Percentiles rank a stretch among this genome's conserved stretches.
Evolutionary conservation across 768 basidiomycete genomes (phyloP).

Genomic region (Lactarius sp.): DNA sequence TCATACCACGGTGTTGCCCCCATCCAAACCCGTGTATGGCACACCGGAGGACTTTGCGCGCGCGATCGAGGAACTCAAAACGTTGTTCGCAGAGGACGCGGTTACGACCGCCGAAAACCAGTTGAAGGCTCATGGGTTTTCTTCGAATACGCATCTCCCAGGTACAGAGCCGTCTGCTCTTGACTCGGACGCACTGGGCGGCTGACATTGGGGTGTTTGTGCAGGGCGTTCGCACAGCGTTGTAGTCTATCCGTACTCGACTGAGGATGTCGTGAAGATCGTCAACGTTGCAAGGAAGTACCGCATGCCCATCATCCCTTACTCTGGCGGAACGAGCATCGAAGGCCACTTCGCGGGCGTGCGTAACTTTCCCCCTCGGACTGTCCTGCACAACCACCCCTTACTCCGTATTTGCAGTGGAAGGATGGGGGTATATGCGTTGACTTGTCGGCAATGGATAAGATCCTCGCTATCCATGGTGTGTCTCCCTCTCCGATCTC

Average conservation of each 20-base stretch:
- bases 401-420: slow-evolving; percentile 6
- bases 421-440: slow-evolving; percentile 66
- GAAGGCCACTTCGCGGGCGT: slow-evolving; percentile 75
- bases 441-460: slow-evolving; percentile 75
- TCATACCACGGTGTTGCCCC: not conserved
- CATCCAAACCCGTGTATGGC: slow-evolving; percentile 26
- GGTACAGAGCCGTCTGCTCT: slow-evolving; percentile 14
- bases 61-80: slow-evolving; percentile 30
- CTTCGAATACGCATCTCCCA: slow-evolving; percentile 27
- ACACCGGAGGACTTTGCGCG: slow-evolving; percentile 28
- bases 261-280: slow-evolving; percentile 77
- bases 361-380: slow-evolving; percentile 27
- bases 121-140: slow-evolving; percentile 29
- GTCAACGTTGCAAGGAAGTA: slow-evolving; percentile 72
- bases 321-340: slow-evolving; percentile 75
- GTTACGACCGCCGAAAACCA: slow-evolving; percentile 28
- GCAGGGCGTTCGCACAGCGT: slow-evolving; percentile 49
- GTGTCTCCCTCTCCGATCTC: slow-evolving; percentile 16
- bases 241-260: slow-evolving; percentile 59
- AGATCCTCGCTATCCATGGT: slow-evolving; percentile 72
- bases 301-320: slow-evolving; percentile 72
- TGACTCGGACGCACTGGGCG: not conserved
- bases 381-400: not conserved
- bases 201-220: not conserved
- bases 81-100: slow-evolving; percentile 5